These are phyloP conservation scores for Pythium dissotocum DNA, from an alignment of 352 stramenopile species.

Conservation along the genomic window DNA sequence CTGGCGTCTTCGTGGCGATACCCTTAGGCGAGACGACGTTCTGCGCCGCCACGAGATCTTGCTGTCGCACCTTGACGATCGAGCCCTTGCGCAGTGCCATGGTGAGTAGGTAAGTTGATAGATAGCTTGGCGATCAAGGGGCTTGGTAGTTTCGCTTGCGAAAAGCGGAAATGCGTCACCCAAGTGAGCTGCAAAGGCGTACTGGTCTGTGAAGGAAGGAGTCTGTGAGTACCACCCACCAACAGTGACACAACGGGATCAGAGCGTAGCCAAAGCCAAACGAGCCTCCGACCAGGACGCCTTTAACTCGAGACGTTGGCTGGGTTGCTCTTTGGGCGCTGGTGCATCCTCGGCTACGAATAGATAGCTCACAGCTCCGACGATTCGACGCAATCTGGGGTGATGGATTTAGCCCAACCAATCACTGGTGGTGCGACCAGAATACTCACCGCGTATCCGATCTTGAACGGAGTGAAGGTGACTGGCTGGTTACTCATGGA, in stretches of 20 bases:
- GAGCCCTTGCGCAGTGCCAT: slow-evolving; percentile 65
- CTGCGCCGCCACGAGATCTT: slow-evolving; percentile 50
- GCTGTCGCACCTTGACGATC: slow-evolving; percentile 55
- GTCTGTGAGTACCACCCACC: no score
- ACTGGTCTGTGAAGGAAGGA: neutral
- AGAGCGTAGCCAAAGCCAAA: neutral
- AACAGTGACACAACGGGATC: neutral
- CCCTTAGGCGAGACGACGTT: slow-evolving; percentile 83
- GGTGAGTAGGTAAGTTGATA: neutral
- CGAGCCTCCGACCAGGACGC: neutral
- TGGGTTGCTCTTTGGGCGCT: neutral
- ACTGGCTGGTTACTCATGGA: neutral
- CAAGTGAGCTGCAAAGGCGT: neutral
- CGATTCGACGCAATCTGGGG: neutral
- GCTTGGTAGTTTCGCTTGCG: neutral
- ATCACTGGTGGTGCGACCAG: neutral
- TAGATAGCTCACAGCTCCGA: neutral
- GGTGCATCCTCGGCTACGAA: neutral
- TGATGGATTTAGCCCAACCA: slow-evolving; percentile 1
- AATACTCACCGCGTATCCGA: slow-evolving; percentile 5
- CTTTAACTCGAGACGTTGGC: neutral
- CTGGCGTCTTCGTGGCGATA: slow-evolving; percentile 74
- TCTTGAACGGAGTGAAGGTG: slow-evolving; percentile 3
- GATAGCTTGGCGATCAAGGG: neutral
- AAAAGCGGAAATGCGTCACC: slow-evolving; percentile 11